Base-by-base conservation (phyloP, 1,139 yeast genomes). In the Saccharomyces uvarum region DNA sequence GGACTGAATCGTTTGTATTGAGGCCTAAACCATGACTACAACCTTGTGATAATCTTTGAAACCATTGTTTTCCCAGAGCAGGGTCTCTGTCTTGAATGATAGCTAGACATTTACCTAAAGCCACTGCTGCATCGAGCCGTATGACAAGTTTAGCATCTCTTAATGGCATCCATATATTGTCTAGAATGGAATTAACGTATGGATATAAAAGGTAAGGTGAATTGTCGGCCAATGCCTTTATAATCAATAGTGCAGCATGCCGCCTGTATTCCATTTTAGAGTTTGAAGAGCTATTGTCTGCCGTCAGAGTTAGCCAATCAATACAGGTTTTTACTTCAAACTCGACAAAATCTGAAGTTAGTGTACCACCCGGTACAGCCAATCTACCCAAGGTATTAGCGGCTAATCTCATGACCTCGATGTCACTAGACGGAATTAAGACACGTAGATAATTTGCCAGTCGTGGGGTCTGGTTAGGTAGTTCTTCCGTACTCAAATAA, bases 281-380 rank as follows among this genome's bases (percentile, higher is more conserved):
- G 51, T 81, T 83, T 2, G 70, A 64, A 16, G 68, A 63, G 4
- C 67, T 63, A 49, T 61, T 66, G 55, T 69, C 73, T n/a, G 70
- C 68, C 9, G 70, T 63, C 24, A 85, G 77, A 55, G 87, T 91
- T 38, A 93, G 77, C 95, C 97, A 87, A 69, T 93, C 98, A 53
- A 91, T 77, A 49, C 97, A 90, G 54, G 90, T 78, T 65, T 87
- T 88, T 11, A 95, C 95, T 68, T 93, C 97, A 63, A 83, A 87
- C 60, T 91, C 97, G 29, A 93, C 97, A 70, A 93, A 86, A 55
- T 90, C 97, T 0, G 95, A 90, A 0, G 96, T 88, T 54, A 90
- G 73, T 1, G 95, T 82, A 0, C 96, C 95, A 27, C 96, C 96
- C 0, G 96, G 91, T 1, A 86, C 82, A 0, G 98, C 96, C 60